Conservation (phyloP, 1,139 yeast genomes). For the Yamadazyma diddensiae region DNA sequence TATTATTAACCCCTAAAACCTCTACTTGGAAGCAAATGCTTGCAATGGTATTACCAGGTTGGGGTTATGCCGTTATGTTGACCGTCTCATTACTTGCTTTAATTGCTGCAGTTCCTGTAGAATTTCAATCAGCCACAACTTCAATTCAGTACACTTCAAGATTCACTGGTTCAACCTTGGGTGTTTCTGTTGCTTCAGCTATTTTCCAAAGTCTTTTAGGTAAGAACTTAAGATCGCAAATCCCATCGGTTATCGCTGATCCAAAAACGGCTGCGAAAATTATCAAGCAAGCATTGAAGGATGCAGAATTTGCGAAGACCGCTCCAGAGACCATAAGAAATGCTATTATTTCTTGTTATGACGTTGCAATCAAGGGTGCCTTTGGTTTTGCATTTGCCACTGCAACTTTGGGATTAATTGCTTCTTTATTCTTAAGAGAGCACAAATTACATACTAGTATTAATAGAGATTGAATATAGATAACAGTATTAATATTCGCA, state of each 20-base stretch:
- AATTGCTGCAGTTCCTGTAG: slow-evolving; percentile 60
- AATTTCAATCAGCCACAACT: slow-evolving; percentile 69
- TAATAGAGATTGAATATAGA: slow-evolving; percentile 38
- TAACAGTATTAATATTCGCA: no score
- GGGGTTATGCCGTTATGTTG: slow-evolving; percentile 58
- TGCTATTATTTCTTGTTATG: slow-evolving; percentile 49
- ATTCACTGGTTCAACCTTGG: slow-evolving; percentile 71
- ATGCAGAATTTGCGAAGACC: slow-evolving; percentile 50
- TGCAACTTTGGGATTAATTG: slow-evolving; percentile 35
- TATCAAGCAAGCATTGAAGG: slow-evolving; percentile 51
- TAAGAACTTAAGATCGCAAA: slow-evolving; percentile 16
- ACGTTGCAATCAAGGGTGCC: slow-evolving; percentile 49
- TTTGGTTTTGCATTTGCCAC: slow-evolving; percentile 44
- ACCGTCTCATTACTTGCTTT: slow-evolving; percentile 67
- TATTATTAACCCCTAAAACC: slow-evolving; percentile 37
- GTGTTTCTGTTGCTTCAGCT: slow-evolving; percentile 67
- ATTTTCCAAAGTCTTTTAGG: slow-evolving; percentile 47
- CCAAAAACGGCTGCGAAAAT: slow-evolving; percentile 36
- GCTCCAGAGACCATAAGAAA: slow-evolving; percentile 50
- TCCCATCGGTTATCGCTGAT: slow-evolving; percentile 27
- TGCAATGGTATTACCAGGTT: slow-evolving; percentile 46
- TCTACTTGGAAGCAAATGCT: slow-evolving; percentile 35
- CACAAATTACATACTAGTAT: slow-evolving; percentile 39
- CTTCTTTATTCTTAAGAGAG: slow-evolving; percentile 42
- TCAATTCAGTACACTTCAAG: slow-evolving; percentile 75